These are phyloP conservation scores for Coffea humblotiana DNA, from an alignment of 305 asterid genomes.

Conservation along the genomic window DNA sequence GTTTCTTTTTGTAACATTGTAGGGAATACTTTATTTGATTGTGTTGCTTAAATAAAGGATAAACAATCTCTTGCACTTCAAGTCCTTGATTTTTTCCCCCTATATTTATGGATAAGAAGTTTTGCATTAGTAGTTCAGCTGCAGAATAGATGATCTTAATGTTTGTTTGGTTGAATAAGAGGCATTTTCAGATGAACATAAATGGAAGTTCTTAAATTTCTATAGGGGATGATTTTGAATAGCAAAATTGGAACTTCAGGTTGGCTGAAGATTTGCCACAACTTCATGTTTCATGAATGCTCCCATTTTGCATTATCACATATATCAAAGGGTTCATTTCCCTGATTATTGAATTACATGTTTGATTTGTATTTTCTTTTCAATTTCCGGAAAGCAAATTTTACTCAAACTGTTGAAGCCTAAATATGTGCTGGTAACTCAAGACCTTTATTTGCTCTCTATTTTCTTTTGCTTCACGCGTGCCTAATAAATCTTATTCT, in stretches of 20 bases:
- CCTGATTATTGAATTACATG: not conserved
- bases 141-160: too few relatives aligned
- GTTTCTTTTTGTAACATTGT: conserved; percentile 74
- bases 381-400: conserved; percentile 51
- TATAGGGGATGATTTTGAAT: not conserved
- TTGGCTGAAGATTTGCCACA: not conserved
- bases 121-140: not conserved
- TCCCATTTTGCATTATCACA: not conserved
- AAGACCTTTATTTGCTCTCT: conserved; percentile 7
- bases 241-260: not conserved
- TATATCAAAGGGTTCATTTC: not conserved
- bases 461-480: not conserved
- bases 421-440: conserved; percentile 60
- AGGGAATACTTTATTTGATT: conserved; percentile 25
- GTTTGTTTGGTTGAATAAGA: not conserved
- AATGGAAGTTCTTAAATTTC: not conserved
- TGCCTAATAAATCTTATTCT: conserved; percentile 5
- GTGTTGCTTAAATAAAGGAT: conserved; percentile 14
- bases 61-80: conserved; percentile 3
- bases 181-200: not conserved
- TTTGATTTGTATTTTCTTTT: conserved; percentile 1
- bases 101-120: not conserved
- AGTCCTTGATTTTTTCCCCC: not conserved
- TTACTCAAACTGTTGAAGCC: conserved; percentile 67
- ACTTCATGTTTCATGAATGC: not conserved